These are phyloP conservation scores for Rhizopus delemar DNA, from an alignment of 371 early-diverging fungal species.

Conservation along the genomic window DNA sequence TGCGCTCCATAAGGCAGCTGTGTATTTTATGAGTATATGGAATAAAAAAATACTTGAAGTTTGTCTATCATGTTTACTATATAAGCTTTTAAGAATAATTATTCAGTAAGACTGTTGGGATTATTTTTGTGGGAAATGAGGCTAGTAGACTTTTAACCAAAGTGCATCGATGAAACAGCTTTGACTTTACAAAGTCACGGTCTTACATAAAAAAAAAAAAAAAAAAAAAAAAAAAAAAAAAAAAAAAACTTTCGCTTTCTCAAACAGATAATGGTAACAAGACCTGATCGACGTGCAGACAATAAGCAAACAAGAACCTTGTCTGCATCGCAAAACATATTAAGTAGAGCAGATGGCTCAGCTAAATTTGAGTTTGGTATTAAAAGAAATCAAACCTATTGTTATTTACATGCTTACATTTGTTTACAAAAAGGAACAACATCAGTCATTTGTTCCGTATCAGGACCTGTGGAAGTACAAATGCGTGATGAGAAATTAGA, in stretches of 20 bases:
- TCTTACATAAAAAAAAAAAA: no score
- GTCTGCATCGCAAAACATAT: constrained; percentile 61
- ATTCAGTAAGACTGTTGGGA: no score
- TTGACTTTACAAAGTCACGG: no score
- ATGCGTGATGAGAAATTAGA: constrained; percentile 86
- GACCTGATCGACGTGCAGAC: constrained; percentile 47
- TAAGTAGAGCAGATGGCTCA: constrained; percentile 82
- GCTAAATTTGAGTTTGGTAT: constrained; percentile 78
- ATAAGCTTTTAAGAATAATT: no score
- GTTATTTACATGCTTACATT: neutral
- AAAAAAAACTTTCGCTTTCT: neutral
- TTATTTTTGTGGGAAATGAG: no score
- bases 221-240: no score
- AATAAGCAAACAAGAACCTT: constrained; percentile 57
- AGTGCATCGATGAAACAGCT: no score
- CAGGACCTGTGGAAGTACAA: constrained; percentile 86
- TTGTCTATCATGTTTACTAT: no score
- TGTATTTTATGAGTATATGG: no score
- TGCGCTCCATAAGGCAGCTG: no score
- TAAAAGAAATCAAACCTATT: neutral
- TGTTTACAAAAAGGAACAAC: constrained; percentile 61
- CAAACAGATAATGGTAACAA: constrained; percentile 22
- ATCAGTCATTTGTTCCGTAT: constrained; percentile 78
- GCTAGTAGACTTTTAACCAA: no score
- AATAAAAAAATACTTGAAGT: no score